Evolutionary conservation across 78 protist species (phyloP).

Genomic region (Cavenderia fasciculata): DNA sequence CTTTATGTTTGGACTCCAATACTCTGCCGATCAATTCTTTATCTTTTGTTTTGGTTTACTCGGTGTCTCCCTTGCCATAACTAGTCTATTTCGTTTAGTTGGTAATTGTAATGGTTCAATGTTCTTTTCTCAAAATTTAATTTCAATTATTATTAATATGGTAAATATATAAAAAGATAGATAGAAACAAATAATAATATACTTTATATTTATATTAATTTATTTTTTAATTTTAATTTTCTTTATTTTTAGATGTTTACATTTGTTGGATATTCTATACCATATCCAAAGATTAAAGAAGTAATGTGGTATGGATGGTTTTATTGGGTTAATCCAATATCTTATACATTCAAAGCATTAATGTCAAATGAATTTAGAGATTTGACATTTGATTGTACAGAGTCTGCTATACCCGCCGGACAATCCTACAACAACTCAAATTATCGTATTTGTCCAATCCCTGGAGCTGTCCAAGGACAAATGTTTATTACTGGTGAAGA

Average conservation of each 20-base stretch:
- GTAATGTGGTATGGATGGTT: slow-evolving; percentile 17
- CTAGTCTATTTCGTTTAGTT: slow-evolving; percentile 6
- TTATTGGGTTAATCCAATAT: slow-evolving; percentile 18
- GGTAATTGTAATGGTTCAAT: slow-evolving; percentile 16
- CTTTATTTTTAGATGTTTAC: background rate
- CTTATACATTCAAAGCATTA: slow-evolving; percentile 37
- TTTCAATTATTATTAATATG: background rate
- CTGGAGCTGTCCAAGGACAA: slow-evolving; percentile 9
- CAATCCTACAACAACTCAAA: background rate
- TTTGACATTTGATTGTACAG: background rate
- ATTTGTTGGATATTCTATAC: slow-evolving; percentile 22
- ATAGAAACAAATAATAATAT: too few species aligned
- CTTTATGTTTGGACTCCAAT: slow-evolving; percentile 35
- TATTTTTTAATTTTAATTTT: background rate
- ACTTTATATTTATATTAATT: background rate
- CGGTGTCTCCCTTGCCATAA: slow-evolving; percentile 6
- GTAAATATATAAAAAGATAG: background rate
- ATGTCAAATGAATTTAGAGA: slow-evolving; percentile 37
- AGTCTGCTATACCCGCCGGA: slow-evolving; percentile 27
- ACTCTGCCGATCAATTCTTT: slow-evolving; percentile 45
- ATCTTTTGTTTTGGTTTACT: slow-evolving; percentile 1
- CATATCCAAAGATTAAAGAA: background rate
- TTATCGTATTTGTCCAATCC: slow-evolving; percentile 29
- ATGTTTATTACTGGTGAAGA: background rate
- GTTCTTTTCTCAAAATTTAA: slow-evolving; percentile 8